Conservation (phyloP, 768 basidiomycete species). For the Macrocybe gigantea region DNA sequence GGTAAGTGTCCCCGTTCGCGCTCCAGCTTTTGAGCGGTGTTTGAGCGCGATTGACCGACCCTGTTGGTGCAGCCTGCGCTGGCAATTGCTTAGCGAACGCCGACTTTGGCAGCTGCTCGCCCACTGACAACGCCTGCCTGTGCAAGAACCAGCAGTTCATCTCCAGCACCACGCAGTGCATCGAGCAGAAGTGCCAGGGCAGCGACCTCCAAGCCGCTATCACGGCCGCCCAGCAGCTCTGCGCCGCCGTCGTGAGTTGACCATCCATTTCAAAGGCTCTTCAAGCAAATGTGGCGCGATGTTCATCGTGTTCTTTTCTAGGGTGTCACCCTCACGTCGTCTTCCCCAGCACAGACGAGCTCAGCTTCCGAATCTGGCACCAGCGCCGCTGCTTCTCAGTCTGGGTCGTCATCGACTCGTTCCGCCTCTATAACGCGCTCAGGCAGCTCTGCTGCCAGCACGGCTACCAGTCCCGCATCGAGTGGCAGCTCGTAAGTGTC, state of each 20-base stretch:
- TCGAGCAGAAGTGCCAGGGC: slow-evolving; percentile 38
- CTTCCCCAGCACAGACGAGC: slow-evolving; percentile 7
- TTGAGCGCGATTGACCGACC: background rate
- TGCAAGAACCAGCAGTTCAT: slow-evolving; percentile 48
- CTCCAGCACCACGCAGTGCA: slow-evolving; percentile 39
- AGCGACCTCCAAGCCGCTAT: slow-evolving; percentile 40
- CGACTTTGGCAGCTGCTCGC: slow-evolving; percentile 36
- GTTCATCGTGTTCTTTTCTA: slow-evolving; percentile 13
- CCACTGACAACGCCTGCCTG: slow-evolving; percentile 50
- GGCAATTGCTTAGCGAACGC: slow-evolving; percentile 38
- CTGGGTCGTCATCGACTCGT: slow-evolving; percentile 3
- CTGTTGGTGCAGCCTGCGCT: slow-evolving; percentile 41
- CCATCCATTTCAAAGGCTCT: background rate
- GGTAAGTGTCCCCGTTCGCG: slow-evolving; percentile 18
- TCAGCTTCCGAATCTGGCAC: background rate
- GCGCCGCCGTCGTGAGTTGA: slow-evolving; percentile 42
- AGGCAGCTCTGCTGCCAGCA: background rate
- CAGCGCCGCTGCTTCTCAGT: slow-evolving; percentile 1
- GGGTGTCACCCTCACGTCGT: slow-evolving; percentile 48
- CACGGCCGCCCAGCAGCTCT: slow-evolving; percentile 32
- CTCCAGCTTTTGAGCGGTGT: background rate
- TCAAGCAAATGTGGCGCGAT: background rate
- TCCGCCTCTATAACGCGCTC: slow-evolving; percentile 6
- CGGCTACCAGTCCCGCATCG: background rate
- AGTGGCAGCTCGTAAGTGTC: too few species aligned